Evolutionary conservation across 73 alveolate genomes (phyloP).

Genomic region (Tetrahymena malaccensis): DNA sequence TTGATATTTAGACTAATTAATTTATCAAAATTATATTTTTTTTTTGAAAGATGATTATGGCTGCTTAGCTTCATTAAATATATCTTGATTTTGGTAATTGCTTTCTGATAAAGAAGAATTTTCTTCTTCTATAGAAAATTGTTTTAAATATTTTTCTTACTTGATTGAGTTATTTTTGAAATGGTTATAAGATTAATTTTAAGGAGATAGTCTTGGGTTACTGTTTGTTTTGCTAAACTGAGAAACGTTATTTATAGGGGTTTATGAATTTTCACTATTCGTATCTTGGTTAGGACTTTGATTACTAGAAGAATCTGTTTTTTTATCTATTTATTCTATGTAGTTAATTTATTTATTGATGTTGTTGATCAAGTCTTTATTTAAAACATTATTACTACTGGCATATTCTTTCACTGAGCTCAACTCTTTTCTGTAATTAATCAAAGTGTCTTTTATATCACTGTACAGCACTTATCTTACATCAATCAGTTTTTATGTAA

Average conservation of each 20-base stretch:
- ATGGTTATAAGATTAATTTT: background rate
- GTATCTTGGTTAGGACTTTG: background rate
- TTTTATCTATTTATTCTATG: background rate
- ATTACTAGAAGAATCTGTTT: background rate
- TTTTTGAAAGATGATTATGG: background rate
- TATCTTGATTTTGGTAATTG: background rate
- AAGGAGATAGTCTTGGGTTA: background rate
- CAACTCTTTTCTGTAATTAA: background rate
- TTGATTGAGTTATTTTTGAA: background rate
- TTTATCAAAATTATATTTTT: background rate
- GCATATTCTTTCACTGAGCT: background rate
- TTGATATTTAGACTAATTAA: too few species aligned
- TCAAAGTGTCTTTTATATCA: background rate
- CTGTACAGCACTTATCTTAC: background rate
- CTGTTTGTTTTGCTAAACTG: background rate
- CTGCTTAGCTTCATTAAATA: background rate
- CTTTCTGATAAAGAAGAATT: background rate
- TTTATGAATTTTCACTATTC: background rate
- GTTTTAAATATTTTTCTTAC: background rate
- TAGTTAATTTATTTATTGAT: background rate
- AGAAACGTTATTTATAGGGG: background rate
- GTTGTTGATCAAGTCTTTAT: background rate
- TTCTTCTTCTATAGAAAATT: background rate
- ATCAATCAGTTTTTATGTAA: background rate
- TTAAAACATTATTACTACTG: background rate